Base-by-base conservation (phyloP, 2,329 filamentous ascomycete species). In the Venturia aucupariae region DNA sequence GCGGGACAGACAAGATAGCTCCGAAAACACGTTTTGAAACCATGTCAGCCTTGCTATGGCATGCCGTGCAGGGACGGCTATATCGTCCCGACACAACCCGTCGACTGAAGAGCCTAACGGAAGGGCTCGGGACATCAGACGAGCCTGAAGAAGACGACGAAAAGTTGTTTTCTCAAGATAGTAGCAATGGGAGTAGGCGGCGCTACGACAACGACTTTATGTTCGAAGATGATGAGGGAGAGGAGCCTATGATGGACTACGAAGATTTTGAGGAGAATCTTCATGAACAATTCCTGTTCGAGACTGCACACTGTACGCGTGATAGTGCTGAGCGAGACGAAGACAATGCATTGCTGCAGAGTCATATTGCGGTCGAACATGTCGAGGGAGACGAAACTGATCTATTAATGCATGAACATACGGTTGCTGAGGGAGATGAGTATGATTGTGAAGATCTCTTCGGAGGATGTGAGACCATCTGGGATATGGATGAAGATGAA, bases 151-250 rank as follows among this genome's bases (percentile, higher is more conserved):
- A 63, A 30, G 38, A 64, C 27, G 41, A 44, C 13, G 27, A 60
- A 22, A 32, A 42, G 7, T 27, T 63, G 62, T 42, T 57, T 19
- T 3, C 42, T 41, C 32, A 27, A 13, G 17, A 10, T 7, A 8
- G 46, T 41, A 5, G 4, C 1, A 22, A 30, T 15, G n/a, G 19
- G n/a, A 41, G 15, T 41, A 13, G 22, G 19, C 0, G 6, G 32
- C 30, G 13, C 1, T 19, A 4, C 27, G 7, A 38, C 48, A 17
- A 63, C 39, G 27, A 63, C 51, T 27, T 63, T 24, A 38, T 62
- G 46, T 59, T 55, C 35, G 62, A 63, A 30, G 42, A 51, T n/a
- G 60, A 62, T 13, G 35, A 38, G 35, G 44, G n/a, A 17, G 44
- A 51, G 11, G 41, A 51, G 32, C 24, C 22, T 48, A 35, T 51